phyloP scores from a whole-genome alignment of 371 early-diverging fungal genomes.

The Gilbertella persicaria region DNA sequence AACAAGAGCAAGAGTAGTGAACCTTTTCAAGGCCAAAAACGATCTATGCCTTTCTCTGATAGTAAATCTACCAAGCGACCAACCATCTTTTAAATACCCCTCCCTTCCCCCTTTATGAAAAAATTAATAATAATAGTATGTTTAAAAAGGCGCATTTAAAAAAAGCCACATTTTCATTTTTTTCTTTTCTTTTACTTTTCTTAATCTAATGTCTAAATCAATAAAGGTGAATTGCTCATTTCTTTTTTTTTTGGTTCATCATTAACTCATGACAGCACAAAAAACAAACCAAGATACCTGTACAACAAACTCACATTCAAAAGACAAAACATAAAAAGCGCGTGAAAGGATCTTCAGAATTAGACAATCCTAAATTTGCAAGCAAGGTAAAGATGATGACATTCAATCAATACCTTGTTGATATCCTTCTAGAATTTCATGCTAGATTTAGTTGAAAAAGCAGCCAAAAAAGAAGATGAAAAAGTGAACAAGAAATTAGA shows the following conservation, averaged over 20 bases:
- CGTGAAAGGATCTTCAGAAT: slow-evolving; percentile 21
- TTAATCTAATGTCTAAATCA: neutral
- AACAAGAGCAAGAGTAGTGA: neutral
- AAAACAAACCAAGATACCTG: slow-evolving; percentile 9
- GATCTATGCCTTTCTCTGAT: neutral
- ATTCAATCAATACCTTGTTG: neutral
- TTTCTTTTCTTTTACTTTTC: too few relatives aligned
- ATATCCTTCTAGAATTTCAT: slow-evolving; percentile 11
- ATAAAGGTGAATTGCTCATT: neutral
- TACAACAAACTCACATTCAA: slow-evolving; percentile 5
- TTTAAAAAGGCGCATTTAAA: neutral
- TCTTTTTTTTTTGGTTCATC: neutral
- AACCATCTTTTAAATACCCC: neutral
- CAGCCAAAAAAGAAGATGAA: slow-evolving; percentile 21
- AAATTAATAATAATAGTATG: neutral
- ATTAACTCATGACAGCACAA: too few relatives aligned
- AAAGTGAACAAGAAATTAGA: slow-evolving; percentile 18
- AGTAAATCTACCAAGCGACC: neutral
- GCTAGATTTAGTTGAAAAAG: slow-evolving; percentile 22
- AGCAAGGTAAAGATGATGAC: slow-evolving; percentile 5
- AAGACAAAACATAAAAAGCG: slow-evolving; percentile 10
- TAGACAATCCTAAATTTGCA: slow-evolving; percentile 31
- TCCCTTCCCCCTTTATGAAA: neutral
- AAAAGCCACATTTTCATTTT: neutral
- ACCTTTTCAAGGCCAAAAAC: neutral